Conservation (phyloP, 768 basidiomycete genomes). For the Naganishia friedmannii region DNA sequence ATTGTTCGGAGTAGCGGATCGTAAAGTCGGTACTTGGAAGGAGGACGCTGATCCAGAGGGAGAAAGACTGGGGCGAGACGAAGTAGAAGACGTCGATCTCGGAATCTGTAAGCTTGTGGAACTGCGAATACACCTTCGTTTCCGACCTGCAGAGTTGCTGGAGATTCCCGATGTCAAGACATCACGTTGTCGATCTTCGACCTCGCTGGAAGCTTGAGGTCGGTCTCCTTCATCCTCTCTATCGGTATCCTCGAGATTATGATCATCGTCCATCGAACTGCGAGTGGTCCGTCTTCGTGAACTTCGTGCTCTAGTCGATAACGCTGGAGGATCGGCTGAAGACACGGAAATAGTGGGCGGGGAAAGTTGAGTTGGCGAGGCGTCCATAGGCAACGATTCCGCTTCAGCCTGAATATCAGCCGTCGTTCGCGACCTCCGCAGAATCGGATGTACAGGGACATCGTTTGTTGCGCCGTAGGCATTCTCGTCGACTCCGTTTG, state of each 20-base stretch:
- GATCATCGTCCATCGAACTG: background rate
- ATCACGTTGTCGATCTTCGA: background rate
- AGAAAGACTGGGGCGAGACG: background rate
- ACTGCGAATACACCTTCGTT: constrained; percentile 22
- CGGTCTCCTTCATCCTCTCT: constrained; percentile 9
- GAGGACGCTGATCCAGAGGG: constrained; percentile 1
- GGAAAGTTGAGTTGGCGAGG: background rate
- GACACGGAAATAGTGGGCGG: background rate
- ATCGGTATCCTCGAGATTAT: constrained; percentile 11
- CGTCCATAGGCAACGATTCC: background rate
- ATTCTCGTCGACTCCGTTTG: background rate
- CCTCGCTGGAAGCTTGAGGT: background rate
- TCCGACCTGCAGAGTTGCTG: background rate
- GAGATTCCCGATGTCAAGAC: constrained; percentile 1
- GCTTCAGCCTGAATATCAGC: background rate
- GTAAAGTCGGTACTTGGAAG: constrained; percentile 14
- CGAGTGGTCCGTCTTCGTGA: constrained; percentile 8
- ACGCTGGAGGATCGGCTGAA: constrained; percentile 17
- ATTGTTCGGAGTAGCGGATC: constrained; percentile 10
- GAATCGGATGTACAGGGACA: background rate
- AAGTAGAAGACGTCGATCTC: constrained; percentile 1
- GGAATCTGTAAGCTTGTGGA: constrained; percentile 16
- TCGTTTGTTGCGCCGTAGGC: background rate
- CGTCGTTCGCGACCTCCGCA: constrained; percentile 13
- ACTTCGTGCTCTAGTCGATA: constrained; percentile 12